Conservation (phyloP, 768 basidiomycete species). For the Tephrocybe sp. region DNA sequence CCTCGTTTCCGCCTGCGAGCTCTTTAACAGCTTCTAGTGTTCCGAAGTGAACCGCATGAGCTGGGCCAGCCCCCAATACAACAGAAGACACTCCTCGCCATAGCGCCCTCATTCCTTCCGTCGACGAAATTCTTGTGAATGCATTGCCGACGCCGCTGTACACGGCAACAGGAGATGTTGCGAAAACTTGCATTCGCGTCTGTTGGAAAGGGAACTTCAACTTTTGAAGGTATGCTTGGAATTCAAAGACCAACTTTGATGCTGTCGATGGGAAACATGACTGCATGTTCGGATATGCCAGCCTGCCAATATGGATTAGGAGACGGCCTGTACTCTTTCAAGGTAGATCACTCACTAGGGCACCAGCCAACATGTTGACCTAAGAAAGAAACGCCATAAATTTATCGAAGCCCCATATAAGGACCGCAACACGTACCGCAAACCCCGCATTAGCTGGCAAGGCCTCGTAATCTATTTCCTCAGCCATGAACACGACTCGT, state of each 20-base stretch:
- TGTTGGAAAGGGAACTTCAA: slow-evolving; percentile 33
- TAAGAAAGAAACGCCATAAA: slow-evolving; percentile 23
- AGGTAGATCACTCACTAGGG: slow-evolving; percentile 64
- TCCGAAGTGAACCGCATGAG: slow-evolving; percentile 98
- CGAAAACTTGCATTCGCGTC: slow-evolving; percentile 99
- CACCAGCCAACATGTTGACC: slow-evolving; percentile 98
- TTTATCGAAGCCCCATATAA: slow-evolving; percentile 10
- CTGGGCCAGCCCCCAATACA: slow-evolving; percentile 94
- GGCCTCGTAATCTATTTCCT: slow-evolving; percentile 50
- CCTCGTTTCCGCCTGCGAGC: slow-evolving; percentile 81
- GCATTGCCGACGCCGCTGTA: slow-evolving; percentile 92
- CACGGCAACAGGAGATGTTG: slow-evolving; percentile 79
- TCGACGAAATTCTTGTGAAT: slow-evolving; percentile 88
- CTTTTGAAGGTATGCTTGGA: not conserved
- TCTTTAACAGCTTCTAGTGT: slow-evolving; percentile 95
- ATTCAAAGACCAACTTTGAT: slow-evolving; percentile 74
- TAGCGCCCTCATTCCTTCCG: slow-evolving; percentile 86
- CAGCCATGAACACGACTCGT: slow-evolving; percentile 29
- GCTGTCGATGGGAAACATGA: slow-evolving; percentile 98
- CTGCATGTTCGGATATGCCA: slow-evolving; percentile 97
- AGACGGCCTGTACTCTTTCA: not conserved
- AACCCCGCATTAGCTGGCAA: slow-evolving; percentile 77
- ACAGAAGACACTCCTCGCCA: slow-evolving; percentile 98
- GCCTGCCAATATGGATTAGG: slow-evolving; percentile 54
- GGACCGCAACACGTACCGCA: slow-evolving; percentile 50